phyloP scores from a whole-genome alignment of 352 stramenopile genomes.

The Phytopythium mirpurense region DNA sequence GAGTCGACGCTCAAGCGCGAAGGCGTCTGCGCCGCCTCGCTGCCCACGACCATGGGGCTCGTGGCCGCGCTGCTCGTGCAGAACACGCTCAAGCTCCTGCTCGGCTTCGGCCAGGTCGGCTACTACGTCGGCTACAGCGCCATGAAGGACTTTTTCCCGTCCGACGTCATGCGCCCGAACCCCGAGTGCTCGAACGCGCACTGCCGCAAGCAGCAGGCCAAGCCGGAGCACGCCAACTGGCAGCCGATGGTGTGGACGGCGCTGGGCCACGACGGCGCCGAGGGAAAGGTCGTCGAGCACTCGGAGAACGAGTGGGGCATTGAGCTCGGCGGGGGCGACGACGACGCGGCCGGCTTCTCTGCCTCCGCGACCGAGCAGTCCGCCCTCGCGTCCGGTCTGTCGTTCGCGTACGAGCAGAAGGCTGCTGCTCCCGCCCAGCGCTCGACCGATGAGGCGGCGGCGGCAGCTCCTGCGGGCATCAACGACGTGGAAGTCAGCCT shows the following conservation, averaged over 20 bases:
- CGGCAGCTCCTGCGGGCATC: slow-evolving; percentile 12
- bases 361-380: slow-evolving; percentile 7
- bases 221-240: slow-evolving; percentile 40
- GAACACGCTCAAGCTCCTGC: slow-evolving; percentile 85
- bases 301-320: slow-evolving; percentile 89
- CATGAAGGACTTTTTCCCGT: slow-evolving; percentile 86
- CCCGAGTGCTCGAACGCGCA: slow-evolving; percentile 76
- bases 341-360: slow-evolving; percentile 7
- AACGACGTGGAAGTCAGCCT: slow-evolving; percentile 45
- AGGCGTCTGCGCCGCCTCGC: slow-evolving; percentile 82
- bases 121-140: slow-evolving; percentile 88
- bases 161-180: slow-evolving; percentile 76
- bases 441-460: slow-evolving; percentile 10
- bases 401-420: slow-evolving; percentile 54
- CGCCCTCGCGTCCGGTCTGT: slow-evolving; percentile 43
- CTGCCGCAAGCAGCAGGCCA: slow-evolving; percentile 68
- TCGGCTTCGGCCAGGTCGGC: slow-evolving; percentile 81
- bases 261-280: slow-evolving; percentile 44
- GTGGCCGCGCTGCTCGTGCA: slow-evolving; percentile 84
- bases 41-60: slow-evolving; percentile 89
- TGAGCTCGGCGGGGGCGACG: slow-evolving; percentile 41
- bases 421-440: slow-evolving; percentile 1
- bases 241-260: slow-evolving; percentile 69
- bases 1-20: slow-evolving; percentile 87
- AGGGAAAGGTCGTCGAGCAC: slow-evolving; percentile 48